Conservation (phyloP, 192 early-diverging fungal genomes). For the Podila epigama region DNA sequence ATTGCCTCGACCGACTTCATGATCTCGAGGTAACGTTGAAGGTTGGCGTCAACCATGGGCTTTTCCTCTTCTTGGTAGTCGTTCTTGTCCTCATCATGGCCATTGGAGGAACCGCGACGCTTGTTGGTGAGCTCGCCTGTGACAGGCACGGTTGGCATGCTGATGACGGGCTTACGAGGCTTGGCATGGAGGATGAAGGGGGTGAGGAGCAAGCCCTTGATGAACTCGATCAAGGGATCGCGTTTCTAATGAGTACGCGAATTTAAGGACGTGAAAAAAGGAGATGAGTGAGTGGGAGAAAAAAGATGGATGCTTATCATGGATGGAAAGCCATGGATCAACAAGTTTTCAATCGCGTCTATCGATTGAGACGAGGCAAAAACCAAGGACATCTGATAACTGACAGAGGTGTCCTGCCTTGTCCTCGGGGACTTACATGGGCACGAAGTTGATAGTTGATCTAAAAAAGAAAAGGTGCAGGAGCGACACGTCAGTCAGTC, state of each 20-base stretch:
- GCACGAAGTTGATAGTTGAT: constrained; percentile 57
- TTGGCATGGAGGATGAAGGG: constrained; percentile 87
- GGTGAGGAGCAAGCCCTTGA: constrained; percentile 86
- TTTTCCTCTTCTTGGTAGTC: constrained; percentile 44
- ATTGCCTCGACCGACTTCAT: constrained; percentile 81
- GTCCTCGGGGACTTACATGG: constrained; percentile 51
- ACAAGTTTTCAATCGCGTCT: too few species aligned
- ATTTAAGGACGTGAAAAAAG: constrained; percentile 18
- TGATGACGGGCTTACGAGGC: constrained; percentile 46
- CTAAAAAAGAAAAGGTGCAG: constrained; percentile 10
- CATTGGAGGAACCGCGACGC: constrained; percentile 12
- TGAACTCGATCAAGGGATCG: constrained; percentile 91
- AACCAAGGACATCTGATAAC: too few species aligned
- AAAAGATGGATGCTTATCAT: constrained; percentile 56
- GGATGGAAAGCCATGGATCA: too few species aligned
- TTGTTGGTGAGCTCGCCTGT: background rate
- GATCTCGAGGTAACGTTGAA: constrained; percentile 80
- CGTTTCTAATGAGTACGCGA: too few species aligned
- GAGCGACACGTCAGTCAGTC: background rate
- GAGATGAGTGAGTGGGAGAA: constrained; percentile 61
- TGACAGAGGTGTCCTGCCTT: too few species aligned
- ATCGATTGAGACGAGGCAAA: too few species aligned
- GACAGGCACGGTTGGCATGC: constrained; percentile 4
- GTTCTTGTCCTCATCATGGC: constrained; percentile 25
- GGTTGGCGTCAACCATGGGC: constrained; percentile 60